Base-by-base conservation (phyloP, 1,284 basidiomycete species). In the Naganishia liquefaciens region DNA sequence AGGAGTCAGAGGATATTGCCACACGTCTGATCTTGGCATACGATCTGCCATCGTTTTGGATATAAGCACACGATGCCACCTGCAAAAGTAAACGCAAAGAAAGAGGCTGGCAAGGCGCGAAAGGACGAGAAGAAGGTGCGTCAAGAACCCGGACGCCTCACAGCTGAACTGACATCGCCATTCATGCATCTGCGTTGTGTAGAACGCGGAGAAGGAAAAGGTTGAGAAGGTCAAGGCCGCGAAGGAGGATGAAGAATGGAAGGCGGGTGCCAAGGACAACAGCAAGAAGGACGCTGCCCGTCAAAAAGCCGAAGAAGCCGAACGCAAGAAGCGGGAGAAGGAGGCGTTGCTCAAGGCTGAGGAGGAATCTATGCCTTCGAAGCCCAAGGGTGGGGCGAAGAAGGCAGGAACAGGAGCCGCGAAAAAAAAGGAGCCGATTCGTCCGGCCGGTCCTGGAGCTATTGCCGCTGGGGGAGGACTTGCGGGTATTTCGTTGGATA, bases 81-180 rank as follows among this genome's bases (percentile, higher is more conserved):
- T 0, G 90, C 88, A 75, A 89, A 89, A 65, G 86, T 84, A 72
- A 93, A 92, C 82, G 83, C 89, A 69, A 94, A 93, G 86, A 93
- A 93, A 77, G 91, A 93, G 76, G 79, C 85, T 37, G 91, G 91
- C 2, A 80, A 89, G 54, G 89, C 93, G 1, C 92, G 91, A 79
- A 97, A 97, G 80, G 91, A 91, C 6, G 93, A 95, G 76, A 94
- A 93, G 77, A 91, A 93, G 77, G 83, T 86, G 25, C 86, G 88
- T 83, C 9, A 25, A 15, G 28, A 89, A 89, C 77, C 82, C 86
- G 69, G 84, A 83, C 11, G 81, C 81, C 3, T 86, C 82, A 19
- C 17, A 5, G n/a, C 44, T 17, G 64, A 39, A 43, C 54, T 37
- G 33, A 37, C 33, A 37, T 37, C 33, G 33, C 33, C 33, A 37